A percentile compares a stretch with the other conserved stretches of the same genome.
phyloP scores from a whole-genome alignment of 768 basidiomycete genomes.

The Leccinum pellstonianum region DNA sequence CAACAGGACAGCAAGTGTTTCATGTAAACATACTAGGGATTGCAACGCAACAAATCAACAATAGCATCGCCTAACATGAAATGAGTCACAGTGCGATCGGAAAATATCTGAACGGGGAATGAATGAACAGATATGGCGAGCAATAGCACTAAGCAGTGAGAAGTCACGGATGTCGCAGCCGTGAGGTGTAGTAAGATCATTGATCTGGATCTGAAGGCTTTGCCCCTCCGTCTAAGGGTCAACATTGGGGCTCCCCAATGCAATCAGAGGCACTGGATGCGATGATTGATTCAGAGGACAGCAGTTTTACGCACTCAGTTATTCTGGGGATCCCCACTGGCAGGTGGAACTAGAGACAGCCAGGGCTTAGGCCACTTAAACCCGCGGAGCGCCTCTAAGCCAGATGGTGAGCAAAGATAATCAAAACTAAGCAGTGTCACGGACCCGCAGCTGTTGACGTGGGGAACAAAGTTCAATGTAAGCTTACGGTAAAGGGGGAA shows the following conservation, averaged over 20 bases:
- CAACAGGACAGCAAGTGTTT: background rate
- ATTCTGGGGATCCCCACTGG: constrained; percentile 47
- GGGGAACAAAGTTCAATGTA: background rate
- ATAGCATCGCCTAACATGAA: background rate
- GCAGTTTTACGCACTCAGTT: constrained; percentile 42
- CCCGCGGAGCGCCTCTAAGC: constrained; percentile 37
- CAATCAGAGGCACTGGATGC: constrained; percentile 34
- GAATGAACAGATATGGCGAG: constrained; percentile 79
- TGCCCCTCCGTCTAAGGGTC: constrained; percentile 19
- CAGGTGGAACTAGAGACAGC: constrained; percentile 36
- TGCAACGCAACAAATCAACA: background rate
- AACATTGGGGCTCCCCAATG: constrained; percentile 36
- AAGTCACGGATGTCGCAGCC: constrained; percentile 82
- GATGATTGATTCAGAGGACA: constrained; percentile 40
- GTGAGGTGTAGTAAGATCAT: background rate
- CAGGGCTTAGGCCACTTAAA: constrained; percentile 18
- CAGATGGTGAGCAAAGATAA: background rate
- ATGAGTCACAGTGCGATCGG: background rate
- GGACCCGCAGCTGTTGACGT: background rate
- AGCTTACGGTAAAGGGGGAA: background rate
- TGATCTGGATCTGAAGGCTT: background rate
- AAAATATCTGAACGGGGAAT: constrained; percentile 37
- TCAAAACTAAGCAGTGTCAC: background rate
- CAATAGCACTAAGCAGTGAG: constrained; percentile 83
- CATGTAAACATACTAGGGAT: background rate